These are phyloP conservation scores for Nannochloris sp. DNA, from an alignment of 139 green algal genomes.

Conservation along the genomic window DNA sequence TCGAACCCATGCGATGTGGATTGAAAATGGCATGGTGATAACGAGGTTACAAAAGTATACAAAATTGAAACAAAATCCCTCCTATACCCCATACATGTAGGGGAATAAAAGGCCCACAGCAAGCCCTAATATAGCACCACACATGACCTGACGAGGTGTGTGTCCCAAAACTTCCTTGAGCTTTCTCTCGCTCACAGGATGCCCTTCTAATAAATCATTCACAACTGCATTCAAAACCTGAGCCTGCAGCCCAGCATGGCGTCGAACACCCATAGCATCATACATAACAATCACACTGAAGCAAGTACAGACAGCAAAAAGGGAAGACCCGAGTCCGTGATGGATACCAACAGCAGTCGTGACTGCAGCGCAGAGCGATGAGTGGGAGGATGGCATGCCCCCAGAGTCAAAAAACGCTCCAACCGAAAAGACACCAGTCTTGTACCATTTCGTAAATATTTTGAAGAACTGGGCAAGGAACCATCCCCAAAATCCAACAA, in stretches of 20 bases:
- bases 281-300: conserved; percentile 99
- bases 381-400: conserved; percentile 97
- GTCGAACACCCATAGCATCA: conserved; percentile 88
- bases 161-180: conserved; percentile 97
- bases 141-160: conserved; percentile 79
- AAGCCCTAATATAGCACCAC: conserved; percentile 38
- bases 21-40: conserved; percentile 28
- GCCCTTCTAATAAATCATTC: conserved; percentile 59
- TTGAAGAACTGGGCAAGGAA: conserved; percentile 78
- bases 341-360: conserved; percentile 80
- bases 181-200: conserved; percentile 62
- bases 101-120: conserved; percentile 48
- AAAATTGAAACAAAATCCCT: conserved; percentile 4
- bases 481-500: conserved; percentile 82
- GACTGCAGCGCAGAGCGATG: conserved; percentile 73
- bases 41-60: not conserved
- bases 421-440: conserved; percentile 73
- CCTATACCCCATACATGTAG: not conserved
- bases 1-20: conserved; percentile 29
- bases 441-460: conserved; percentile 80
- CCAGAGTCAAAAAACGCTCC: conserved; percentile 74
- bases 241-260: conserved; percentile 84
- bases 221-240: conserved; percentile 89
- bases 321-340: conserved; percentile 66
- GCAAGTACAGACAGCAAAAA: conserved; percentile 79